Evolutionary conservation across 129 eudicot species (phyloP).

Genomic region (Lactuca saligna): DNA sequence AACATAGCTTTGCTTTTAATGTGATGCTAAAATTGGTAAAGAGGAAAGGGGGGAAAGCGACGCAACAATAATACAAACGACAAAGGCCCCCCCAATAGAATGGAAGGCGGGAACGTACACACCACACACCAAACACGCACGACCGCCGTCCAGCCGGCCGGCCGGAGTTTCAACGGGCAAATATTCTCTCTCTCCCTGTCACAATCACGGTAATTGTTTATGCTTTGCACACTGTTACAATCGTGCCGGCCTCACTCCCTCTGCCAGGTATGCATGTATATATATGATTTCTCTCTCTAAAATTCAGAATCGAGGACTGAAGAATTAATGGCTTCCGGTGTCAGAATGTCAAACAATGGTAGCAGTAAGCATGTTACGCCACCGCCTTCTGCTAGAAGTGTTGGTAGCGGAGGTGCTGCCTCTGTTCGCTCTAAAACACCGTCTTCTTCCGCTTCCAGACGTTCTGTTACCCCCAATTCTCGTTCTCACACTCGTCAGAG

Average conservation of each 20-base stretch:
- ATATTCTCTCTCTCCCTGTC: slow-evolving; percentile 26
- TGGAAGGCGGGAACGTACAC: slow-evolving; percentile 25
- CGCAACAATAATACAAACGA: slow-evolving; percentile 25
- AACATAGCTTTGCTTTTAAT: no score
- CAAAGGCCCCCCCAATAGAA: slow-evolving; percentile 20
- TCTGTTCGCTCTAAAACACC: slow-evolving; percentile 53
- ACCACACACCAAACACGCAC: slow-evolving; percentile 1
- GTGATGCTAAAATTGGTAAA: not conserved
- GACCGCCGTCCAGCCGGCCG: slow-evolving; percentile 24
- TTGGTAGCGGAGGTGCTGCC: slow-evolving; percentile 6
- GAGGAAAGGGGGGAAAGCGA: not conserved
- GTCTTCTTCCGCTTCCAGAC: slow-evolving; percentile 42
- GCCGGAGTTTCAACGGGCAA: slow-evolving; percentile 34
- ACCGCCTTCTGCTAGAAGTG: slow-evolving; percentile 23
- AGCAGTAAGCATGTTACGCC: slow-evolving; percentile 21
- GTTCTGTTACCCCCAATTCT: slow-evolving; percentile 70
- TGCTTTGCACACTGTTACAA: slow-evolving; percentile 31
- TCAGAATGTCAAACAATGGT: slow-evolving; percentile 18
- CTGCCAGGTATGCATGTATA: slow-evolving; percentile 17
- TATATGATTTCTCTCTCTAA: slow-evolving; percentile 30
- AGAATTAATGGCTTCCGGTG: slow-evolving; percentile 34
- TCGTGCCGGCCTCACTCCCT: slow-evolving; percentile 42
- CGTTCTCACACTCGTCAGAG: slow-evolving; percentile 44
- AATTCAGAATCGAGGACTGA: slow-evolving; percentile 1
- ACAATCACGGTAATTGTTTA: slow-evolving; percentile 22